These are phyloP conservation scores for Spatholobus suberectus DNA, from an alignment of 306 rosid species.

Conservation along the genomic window DNA sequence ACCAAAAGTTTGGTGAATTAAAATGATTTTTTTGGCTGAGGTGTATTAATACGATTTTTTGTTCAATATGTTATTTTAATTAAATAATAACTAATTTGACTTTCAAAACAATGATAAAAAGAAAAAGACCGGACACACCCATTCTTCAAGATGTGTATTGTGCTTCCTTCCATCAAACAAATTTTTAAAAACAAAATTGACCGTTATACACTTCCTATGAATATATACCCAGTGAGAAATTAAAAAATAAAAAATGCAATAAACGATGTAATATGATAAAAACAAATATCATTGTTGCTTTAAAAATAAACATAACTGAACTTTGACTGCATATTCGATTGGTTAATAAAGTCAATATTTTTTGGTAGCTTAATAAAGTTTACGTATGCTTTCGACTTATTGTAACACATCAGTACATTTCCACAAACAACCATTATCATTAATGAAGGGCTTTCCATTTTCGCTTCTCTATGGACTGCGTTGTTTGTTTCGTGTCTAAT, in stretches of 20 bases:
- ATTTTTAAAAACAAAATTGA: not conserved
- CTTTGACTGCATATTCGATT: not conserved
- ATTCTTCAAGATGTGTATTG: not conserved
- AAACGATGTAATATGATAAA: not conserved
- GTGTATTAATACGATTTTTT: too few relatives aligned
- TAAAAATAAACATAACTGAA: not conserved
- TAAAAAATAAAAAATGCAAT: not conserved
- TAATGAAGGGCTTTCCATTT: not conserved
- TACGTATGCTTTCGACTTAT: not conserved
- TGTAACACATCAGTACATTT: not conserved
- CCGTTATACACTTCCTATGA: not conserved
- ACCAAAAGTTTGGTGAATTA: too few relatives aligned
- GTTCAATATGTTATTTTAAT: not conserved
- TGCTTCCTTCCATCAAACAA: not conserved
- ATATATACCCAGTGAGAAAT: too few relatives aligned
- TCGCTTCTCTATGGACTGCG: not conserved
- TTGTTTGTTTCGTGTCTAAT: not conserved
- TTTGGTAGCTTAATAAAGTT: not conserved
- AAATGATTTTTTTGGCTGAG: too few relatives aligned
- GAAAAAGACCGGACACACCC: not conserved
- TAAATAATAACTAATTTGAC: not conserved
- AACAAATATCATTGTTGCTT: not conserved
- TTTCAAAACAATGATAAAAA: too few relatives aligned
- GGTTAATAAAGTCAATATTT: not conserved
- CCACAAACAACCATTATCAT: too few relatives aligned